Percentiles rank a stretch among this genome's conserved stretches.
Evolutionary conservation across 2,329 filamentous ascomycete species (phyloP).

Genomic region (Alternaria metachromatica): DNA sequence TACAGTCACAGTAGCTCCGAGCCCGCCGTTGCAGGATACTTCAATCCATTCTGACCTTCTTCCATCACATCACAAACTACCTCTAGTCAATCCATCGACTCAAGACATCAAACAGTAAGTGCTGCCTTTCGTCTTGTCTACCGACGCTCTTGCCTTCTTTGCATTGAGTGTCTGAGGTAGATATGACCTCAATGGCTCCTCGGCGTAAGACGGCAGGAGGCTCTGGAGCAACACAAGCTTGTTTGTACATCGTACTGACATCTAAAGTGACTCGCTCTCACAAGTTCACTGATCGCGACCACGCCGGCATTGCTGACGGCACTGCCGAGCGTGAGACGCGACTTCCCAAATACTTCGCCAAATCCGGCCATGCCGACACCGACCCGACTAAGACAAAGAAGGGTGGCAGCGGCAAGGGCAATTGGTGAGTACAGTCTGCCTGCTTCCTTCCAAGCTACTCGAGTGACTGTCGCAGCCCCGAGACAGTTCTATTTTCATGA

Average conservation of each 20-base stretch:
- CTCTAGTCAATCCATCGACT: slow-evolving; percentile 13
- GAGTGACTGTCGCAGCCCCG: background rate
- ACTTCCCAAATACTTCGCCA: slow-evolving; percentile 91
- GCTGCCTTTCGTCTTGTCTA: background rate
- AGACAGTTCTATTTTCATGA: background rate
- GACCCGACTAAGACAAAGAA: slow-evolving; percentile 98
- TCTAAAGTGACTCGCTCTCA: slow-evolving; percentile 92
- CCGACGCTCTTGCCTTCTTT: background rate
- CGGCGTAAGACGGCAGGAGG: background rate
- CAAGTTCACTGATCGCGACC: slow-evolving; percentile 94
- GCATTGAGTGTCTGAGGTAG: slow-evolving; percentile 9
- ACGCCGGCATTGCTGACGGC: slow-evolving; percentile 79
- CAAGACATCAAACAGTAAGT: slow-evolving; percentile 42
- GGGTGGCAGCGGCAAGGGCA: slow-evolving; percentile 88
- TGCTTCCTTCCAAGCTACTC: background rate
- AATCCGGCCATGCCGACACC: slow-evolving; percentile 78
- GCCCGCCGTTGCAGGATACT: slow-evolving; percentile 38
- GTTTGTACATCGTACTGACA: slow-evolving; percentile 19
- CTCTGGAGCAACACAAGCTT: background rate
- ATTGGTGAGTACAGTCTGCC: slow-evolving; percentile 71
- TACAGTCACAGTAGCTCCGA: slow-evolving; percentile 23
- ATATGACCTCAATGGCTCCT: background rate
- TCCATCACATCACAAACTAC: slow-evolving; percentile 15
- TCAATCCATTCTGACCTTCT: slow-evolving; percentile 24
- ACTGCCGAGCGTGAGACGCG: slow-evolving; percentile 72